Conservation (phyloP, 768 basidiomycete species). For the Erythrobasidium yunnanense region DNA sequence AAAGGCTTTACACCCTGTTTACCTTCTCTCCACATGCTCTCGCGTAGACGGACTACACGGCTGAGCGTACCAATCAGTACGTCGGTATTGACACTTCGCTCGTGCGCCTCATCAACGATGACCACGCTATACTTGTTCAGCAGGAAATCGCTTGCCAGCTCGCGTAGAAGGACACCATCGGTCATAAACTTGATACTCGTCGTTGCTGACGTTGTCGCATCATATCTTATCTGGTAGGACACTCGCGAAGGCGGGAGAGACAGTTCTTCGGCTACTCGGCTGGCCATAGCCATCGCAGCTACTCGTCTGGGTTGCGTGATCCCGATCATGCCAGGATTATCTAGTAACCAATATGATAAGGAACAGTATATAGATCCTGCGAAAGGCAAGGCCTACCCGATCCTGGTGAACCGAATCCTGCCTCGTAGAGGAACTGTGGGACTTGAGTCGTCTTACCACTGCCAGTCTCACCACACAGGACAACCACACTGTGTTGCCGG, state of each 20-base stretch:
- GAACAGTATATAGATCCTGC: background rate
- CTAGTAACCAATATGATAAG: conserved; percentile 44
- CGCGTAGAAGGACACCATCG: conserved; percentile 88
- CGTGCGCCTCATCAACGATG: conserved; percentile 95
- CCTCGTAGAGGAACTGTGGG: conserved; percentile 95
- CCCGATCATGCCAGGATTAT: conserved; percentile 95
- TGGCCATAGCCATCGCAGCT: conserved; percentile 90
- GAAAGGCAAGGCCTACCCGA: background rate
- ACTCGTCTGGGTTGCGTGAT: conserved; percentile 95
- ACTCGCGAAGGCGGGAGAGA: conserved; percentile 67
- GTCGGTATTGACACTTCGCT: conserved; percentile 95
- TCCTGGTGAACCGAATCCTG: conserved; percentile 64
- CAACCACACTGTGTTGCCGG: conserved; percentile 69
- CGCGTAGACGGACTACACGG: conserved; percentile 76
- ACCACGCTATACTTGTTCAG: conserved; percentile 86
- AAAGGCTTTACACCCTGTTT: conserved; percentile 70
- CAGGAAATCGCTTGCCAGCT: conserved; percentile 84
- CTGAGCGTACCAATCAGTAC: conserved; percentile 94
- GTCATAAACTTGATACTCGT: conserved; percentile 99
- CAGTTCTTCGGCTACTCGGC: conserved; percentile 86
- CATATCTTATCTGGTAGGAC: conserved; percentile 95
- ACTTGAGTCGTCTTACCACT: conserved; percentile 98
- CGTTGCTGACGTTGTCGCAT: conserved; percentile 74
- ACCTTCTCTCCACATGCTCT: conserved; percentile 69
- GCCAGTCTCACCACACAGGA: conserved; percentile 89